These are phyloP conservation scores for Stygiomarasmius scandens DNA, from an alignment of 1,284 basidiomycete genomes.

Conservation along the genomic window DNA sequence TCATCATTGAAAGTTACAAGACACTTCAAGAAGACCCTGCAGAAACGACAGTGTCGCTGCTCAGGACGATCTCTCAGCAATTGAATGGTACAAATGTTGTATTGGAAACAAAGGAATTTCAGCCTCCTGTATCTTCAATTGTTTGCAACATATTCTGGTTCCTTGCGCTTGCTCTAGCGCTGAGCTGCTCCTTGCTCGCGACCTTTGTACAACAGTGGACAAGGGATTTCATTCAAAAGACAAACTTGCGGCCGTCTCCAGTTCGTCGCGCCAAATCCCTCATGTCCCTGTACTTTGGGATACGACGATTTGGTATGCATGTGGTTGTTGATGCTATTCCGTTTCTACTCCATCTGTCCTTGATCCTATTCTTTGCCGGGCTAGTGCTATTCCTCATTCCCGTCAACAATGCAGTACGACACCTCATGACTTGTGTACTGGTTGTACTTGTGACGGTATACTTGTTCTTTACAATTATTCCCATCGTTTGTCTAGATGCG, in stretches of 20 bases:
- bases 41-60: not conserved
- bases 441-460: not conserved
- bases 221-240: not conserved
- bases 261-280: not conserved
- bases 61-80: conserved; percentile 4
- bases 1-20: conserved; percentile 10
- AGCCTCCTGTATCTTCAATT: not conserved
- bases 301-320: not conserved
- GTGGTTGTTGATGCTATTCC: not conserved
- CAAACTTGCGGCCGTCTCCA: not conserved
- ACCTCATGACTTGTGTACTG: not conserved
- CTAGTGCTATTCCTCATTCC: not conserved
- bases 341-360: conserved; percentile 2
- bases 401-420: not conserved
- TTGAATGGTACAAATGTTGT: not conserved
- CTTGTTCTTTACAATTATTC: conserved; percentile 4
- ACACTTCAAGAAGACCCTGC: conserved; percentile 3
- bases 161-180: not conserved
- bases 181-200: not conserved
- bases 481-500: not conserved
- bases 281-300: not conserved
- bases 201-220: conserved; percentile 3
- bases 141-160: conserved; percentile 9
- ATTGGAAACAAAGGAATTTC: not conserved
- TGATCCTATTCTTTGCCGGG: conserved; percentile 8